Conservation (phyloP, 305 asterid species). For the Solanum chacoense region DNA sequence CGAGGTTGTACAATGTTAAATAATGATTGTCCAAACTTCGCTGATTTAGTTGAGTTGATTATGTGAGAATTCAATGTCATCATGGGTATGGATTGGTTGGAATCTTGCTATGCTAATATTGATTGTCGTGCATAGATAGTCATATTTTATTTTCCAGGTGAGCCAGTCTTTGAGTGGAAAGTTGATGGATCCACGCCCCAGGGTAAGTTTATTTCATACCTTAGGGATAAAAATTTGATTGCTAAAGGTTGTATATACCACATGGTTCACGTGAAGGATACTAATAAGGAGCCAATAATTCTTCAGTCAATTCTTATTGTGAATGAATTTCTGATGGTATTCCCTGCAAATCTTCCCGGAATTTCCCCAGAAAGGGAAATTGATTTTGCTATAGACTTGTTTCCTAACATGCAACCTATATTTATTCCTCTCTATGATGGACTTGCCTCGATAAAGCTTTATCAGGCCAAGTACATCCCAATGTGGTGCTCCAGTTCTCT, state of each 20-base stretch:
- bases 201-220: background rate
- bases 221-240: background rate
- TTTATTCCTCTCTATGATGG: too few species aligned
- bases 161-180: background rate
- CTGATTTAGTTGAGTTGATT: too few species aligned
- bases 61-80: too few species aligned
- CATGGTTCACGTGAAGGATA: background rate
- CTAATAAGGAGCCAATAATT: background rate
- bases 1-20: background rate
- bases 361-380: background rate
- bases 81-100: background rate
- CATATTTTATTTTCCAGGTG: too few species aligned
- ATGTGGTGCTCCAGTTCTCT: background rate
- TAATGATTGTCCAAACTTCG: too few species aligned
- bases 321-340: background rate
- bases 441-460: background rate
- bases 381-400: too few species aligned
- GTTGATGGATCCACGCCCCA: background rate
- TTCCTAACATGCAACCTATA: too few species aligned
- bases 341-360: fast-evolving
- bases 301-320: too few species aligned
- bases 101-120: background rate
- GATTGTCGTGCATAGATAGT: background rate
- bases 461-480: background rate
- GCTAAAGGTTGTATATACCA: background rate